phyloP scores from a whole-genome alignment of 441 rosid genomes.

The Daphne laureola region DNA sequence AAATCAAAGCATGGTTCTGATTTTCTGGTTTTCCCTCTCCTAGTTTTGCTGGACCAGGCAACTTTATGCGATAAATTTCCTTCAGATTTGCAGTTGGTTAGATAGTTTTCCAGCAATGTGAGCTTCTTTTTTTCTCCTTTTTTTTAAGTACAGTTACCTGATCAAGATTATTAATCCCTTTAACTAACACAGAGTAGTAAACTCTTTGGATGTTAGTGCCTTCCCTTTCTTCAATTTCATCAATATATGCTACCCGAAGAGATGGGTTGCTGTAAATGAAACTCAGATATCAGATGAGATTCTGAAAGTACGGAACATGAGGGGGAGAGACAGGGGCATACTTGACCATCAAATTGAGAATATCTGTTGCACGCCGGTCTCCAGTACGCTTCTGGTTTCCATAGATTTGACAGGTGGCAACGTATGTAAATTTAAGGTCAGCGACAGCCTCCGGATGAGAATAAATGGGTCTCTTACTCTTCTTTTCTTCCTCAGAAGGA shows the following conservation, averaged over 20 bases:
- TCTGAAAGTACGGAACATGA: no score
- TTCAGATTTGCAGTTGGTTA: conserved; percentile 20
- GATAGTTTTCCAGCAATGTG: conserved; percentile 12
- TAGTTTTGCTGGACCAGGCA: conserved; percentile 77
- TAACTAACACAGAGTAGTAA: conserved; percentile 83
- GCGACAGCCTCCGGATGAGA: conserved; percentile 93
- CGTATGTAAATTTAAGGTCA: conserved; percentile 92
- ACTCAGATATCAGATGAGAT: conserved; percentile 14
- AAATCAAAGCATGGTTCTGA: conserved; percentile 84
- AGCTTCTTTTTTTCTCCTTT: conserved; percentile 2
- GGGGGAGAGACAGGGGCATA: conserved; percentile 31
- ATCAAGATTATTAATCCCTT: conserved; percentile 84
- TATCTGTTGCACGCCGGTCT: conserved; percentile 94
- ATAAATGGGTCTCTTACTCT: conserved; percentile 69
- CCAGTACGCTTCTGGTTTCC: conserved; percentile 94
- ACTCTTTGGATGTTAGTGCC: conserved; percentile 66
- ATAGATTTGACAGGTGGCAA: conserved; percentile 94
- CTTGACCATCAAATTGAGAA: conserved; percentile 96
- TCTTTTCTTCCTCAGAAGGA: conserved; percentile 89
- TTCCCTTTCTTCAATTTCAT: conserved; percentile 90
- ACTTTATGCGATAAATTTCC: conserved; percentile 90
- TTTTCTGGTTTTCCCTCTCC: conserved; percentile 98
- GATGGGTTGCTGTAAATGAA: conserved; percentile 64
- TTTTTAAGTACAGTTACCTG: conserved; percentile 47
- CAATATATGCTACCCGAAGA: conserved; percentile 94